These are phyloP conservation scores for Cladosporium austrohemisphaericum DNA, from an alignment of 2,329 filamentous ascomycete genomes.

Conservation along the genomic window DNA sequence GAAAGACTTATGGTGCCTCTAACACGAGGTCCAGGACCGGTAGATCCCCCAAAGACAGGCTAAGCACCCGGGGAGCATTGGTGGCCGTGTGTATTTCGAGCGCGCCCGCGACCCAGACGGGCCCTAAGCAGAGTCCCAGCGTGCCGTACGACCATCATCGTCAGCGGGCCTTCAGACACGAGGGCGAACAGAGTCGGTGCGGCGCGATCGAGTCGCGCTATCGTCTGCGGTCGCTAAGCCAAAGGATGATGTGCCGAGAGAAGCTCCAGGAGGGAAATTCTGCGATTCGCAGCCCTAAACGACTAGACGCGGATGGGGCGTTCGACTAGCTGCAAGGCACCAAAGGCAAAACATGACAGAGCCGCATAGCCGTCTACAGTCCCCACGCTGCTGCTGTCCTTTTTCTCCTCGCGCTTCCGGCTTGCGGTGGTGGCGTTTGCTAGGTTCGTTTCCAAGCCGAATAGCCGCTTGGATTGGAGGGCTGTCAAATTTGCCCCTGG, in stretches of 20 bases:
- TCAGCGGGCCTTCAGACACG: too few relatives aligned
- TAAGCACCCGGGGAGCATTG: background rate
- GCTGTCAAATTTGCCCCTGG: background rate
- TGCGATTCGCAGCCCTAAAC: background rate
- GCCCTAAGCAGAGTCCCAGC: constrained; percentile 1
- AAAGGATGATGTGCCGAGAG: background rate
- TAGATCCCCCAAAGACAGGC: background rate
- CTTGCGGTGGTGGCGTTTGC: background rate
- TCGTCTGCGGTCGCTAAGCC: background rate
- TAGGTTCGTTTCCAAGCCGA: background rate
- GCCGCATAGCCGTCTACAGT: too few relatives aligned
- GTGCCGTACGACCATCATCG: background rate
- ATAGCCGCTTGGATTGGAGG: background rate
- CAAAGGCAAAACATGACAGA: background rate
- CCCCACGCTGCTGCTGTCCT: too few relatives aligned
- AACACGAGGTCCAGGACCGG: background rate
- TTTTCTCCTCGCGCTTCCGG: background rate
- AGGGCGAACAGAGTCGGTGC: background rate
- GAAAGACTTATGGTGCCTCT: constrained; percentile 7
- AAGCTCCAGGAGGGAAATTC: background rate
- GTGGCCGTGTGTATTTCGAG: constrained; percentile 7
- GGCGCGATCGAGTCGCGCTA: background rate
- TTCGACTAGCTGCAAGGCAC: constrained; percentile 2
- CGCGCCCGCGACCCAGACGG: background rate
- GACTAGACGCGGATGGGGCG: background rate